Base-by-base conservation (phyloP, 495 filamentous ascomycete species). In the Penicillium dipodomyicola region DNA sequence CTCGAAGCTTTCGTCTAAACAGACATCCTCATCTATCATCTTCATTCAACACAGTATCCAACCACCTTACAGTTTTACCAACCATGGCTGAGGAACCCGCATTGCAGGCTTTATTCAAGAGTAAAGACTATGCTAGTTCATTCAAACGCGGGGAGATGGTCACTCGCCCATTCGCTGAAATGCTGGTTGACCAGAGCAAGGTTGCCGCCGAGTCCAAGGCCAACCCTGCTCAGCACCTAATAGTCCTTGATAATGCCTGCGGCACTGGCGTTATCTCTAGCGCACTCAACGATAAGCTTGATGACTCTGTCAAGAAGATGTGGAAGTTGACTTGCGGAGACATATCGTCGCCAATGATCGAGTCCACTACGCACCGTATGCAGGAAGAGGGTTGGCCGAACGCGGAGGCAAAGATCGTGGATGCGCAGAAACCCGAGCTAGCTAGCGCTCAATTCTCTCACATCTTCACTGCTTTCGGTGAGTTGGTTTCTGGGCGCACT, bases 221-320 rank as follows among this genome's bases (percentile, higher is more conserved):
- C 19, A 53, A 52, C 17, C 62, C 53, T 10, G 43, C 63, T 39
- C 52, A 57, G 11, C 56, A 64, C n/a, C 58, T 71, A 1, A 57
- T 69, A 11, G 61, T 77, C 15, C 54, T 78, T 17, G 76, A 78
- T 39, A 71, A 72, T 54, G 75, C 71, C 5, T 78, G 73, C 45
- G 74, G 76, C n/a, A 72, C 73, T 25, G 74, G 73, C 0, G 63
- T 78, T 39, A 59, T 76, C 17, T 68, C 72, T 8, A 65, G 61
- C 19, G 49, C 60, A 5, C 63, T 77, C 8, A 54, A 74, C 17
- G 29, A 47, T 2, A 54, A 61, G 9, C 40, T 78, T 9, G 60
- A 64, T 25, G 51, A 55, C 4, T 11, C 58, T 9, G 48, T 46
- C n/a, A 67, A 69, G 37, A 40, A 51, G 2, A 60, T 53, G 6